Percentiles rank a stretch among this genome's conserved stretches.
Conservation (phyloP, 2,329 filamentous ascomycete species). For the Alternaria ethzedia region DNA sequence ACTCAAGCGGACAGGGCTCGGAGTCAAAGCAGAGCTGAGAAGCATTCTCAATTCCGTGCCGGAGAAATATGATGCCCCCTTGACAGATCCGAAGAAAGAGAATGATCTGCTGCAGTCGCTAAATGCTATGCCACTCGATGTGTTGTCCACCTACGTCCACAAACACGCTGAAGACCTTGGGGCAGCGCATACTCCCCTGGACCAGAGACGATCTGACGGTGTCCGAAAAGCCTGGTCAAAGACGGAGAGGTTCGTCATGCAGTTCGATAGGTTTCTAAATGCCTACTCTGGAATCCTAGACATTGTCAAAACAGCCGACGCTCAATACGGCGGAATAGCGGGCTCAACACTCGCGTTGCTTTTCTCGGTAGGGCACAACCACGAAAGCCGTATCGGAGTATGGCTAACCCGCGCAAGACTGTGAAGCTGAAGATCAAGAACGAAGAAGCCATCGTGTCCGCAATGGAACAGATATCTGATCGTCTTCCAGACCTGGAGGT, state of each 20-base stretch:
- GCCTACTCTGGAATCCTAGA: neutral
- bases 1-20: neutral
- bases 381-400: neutral
- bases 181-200: neutral
- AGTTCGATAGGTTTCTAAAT: neutral
- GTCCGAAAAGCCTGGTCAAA: neutral
- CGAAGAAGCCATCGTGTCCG: constrained; percentile 7
- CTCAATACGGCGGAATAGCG: neutral
- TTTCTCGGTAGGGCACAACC: neutral
- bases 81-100: neutral
- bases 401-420: constrained; percentile 1
- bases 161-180: neutral
- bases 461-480: constrained; percentile 11
- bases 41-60: neutral
- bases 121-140: neutral
- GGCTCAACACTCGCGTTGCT: neutral
- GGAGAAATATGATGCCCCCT: neutral
- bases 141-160: neutral
- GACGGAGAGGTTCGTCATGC: neutral
- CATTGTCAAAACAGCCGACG: neutral
- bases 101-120: neutral
- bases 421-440: constrained; percentile 10
- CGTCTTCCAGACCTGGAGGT: constrained; percentile 8
- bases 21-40: neutral
- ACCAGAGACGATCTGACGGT: neutral